Evolutionary conservation across 306 rosid genomes (phyloP).

Genomic region (Begonia masoniana): DNA sequence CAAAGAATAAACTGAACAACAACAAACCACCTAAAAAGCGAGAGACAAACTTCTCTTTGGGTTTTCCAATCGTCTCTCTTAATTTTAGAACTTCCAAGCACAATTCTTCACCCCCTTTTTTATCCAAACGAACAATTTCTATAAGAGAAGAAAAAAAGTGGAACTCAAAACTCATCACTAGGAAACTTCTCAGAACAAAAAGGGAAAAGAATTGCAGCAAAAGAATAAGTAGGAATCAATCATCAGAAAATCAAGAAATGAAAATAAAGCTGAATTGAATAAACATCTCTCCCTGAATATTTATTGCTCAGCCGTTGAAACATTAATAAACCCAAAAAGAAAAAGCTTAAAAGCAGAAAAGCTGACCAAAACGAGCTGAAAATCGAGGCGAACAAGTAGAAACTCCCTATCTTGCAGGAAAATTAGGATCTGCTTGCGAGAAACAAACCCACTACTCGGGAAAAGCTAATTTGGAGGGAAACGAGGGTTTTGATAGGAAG

Average conservation of each 20-base stretch:
- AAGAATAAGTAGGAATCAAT: no score
- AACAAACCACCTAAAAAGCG: slow-evolving; percentile 10
- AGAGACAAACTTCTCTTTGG: slow-evolving; percentile 3
- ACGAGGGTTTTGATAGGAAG: background rate
- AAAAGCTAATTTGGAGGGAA: slow-evolving; percentile 29
- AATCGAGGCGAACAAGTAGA: slow-evolving; percentile 5
- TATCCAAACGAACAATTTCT: slow-evolving; percentile 9
- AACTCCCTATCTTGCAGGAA: slow-evolving; percentile 10
- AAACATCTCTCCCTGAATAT: background rate
- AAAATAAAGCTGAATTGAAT: no score
- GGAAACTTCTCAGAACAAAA: no score
- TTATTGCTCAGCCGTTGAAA: background rate
- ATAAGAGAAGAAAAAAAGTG: no score
- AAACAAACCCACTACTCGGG: slow-evolving; percentile 35
- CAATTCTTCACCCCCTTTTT: slow-evolving; percentile 21
- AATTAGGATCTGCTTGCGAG: slow-evolving; percentile 15
- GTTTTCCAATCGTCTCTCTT: slow-evolving; percentile 13
- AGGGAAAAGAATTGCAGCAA: no score
- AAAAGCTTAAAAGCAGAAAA: slow-evolving; percentile 2
- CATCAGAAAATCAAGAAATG: no score
- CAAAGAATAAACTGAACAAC: slow-evolving; percentile 10
- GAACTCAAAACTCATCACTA: no score
- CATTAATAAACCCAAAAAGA: background rate
- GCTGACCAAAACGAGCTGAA: slow-evolving; percentile 22
- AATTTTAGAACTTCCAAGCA: slow-evolving; percentile 6